Base-by-base conservation (phyloP, 805 yeast species). In the Ogataea corticis region DNA sequence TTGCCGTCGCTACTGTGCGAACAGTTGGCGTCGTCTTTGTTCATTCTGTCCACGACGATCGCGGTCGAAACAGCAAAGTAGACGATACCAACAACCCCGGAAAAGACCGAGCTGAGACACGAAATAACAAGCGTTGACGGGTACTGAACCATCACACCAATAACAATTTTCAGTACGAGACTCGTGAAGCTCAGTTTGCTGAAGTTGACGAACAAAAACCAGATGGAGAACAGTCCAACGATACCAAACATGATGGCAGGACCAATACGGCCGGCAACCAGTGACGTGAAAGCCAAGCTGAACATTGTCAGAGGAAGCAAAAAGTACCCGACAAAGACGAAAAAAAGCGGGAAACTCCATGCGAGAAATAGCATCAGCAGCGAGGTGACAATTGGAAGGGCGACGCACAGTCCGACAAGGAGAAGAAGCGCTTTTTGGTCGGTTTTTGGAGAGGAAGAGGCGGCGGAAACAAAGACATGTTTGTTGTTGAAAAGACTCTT, bases 121-220 rank as follows among this genome's bases (percentile, higher is more conserved):
- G 68, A 61, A 1, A 84, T 77, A 10, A 80, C 32, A 36, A 87
- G 58, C 0, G 88, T 80, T 7, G 90, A 82, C 7, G 96, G 96
- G 56, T 83, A 82, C 29, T 71, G 61, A 49, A 77, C 76, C 79
- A 87, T 83, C 5, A 87, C 96, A 57, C 83, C 87, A 54, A 91
- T 83, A n/a, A 86, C 79, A 2, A 63, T 54, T 33, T 60, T 54
- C 33, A 65, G 42, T 50, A 63, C 51, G 11, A 57, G 19, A 14
- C 64, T 56, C 1, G 67, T 63, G 42, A 63, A 65, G 33, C 61
- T 56, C 23, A 65, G 46, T 42, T 62, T 58, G 42, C 48, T 59
- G 27, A 52, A 54, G 42, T 57, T 59, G 9, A 45, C 52, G 31
- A 53, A 52, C 44, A 62, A 45, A 43, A 61, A 63, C 41, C 52